These are phyloP conservation scores for Bondarzewia mesenterica DNA, from an alignment of 1,284 basidiomycete species.

Conservation along the genomic window DNA sequence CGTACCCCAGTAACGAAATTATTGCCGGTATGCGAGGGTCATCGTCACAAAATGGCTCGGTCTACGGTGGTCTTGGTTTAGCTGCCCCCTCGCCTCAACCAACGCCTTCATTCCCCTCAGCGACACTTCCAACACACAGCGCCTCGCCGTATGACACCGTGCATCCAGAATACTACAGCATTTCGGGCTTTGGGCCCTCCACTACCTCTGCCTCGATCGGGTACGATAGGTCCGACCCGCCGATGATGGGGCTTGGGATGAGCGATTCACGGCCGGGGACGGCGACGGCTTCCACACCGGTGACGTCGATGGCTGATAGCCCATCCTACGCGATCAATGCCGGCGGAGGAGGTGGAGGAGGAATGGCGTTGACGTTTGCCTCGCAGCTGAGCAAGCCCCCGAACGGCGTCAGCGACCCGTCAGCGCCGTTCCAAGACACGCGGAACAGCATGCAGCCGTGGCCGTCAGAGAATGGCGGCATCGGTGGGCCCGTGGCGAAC, in stretches of 20 bases:
- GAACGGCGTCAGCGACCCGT: too few species aligned
- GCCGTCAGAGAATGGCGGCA: not conserved
- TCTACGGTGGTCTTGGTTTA: not conserved
- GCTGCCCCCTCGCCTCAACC: not conserved
- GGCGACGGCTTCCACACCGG: not conserved
- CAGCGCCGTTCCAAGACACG: not conserved
- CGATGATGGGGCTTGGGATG: not conserved
- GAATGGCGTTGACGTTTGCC: not conserved
- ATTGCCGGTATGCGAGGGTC: not conserved
- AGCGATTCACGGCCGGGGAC: not conserved
- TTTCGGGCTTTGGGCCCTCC: not conserved
- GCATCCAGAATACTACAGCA: not conserved
- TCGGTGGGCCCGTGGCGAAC: too few species aligned
- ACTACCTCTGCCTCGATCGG: not conserved
- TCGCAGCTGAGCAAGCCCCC: not conserved
- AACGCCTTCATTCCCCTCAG: not conserved
- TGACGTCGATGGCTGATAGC: not conserved
- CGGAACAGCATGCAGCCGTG: not conserved
- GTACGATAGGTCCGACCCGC: not conserved
- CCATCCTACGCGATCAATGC: not conserved
- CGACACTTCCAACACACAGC: not conserved
- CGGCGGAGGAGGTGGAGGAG: too few species aligned
- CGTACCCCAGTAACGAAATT: not conserved
- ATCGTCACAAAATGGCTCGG: not conserved
- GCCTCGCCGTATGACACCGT: not conserved